These are phyloP conservation scores for Protomyces lactucae-debilis DNA, from an alignment of 1,139 yeast genomes.

Conservation along the genomic window DNA sequence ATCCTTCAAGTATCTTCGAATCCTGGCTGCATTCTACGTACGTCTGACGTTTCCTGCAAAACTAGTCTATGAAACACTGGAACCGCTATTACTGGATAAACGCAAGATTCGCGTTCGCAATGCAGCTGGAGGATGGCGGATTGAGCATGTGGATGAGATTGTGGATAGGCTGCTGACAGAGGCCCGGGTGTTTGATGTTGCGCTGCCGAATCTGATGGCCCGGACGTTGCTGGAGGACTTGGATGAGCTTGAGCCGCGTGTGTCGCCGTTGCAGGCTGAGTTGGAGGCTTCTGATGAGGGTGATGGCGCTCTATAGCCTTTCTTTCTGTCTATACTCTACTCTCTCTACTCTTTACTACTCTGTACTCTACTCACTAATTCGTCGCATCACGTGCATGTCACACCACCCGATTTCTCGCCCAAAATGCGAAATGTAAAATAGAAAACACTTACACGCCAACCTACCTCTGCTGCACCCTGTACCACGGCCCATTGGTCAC, in stretches of 20 bases:
- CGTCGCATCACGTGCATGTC: background rate
- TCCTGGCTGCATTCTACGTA: constrained; percentile 55
- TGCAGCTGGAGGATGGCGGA: constrained; percentile 38
- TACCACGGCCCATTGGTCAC: background rate
- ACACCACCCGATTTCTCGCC: background rate
- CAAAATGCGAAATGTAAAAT: no score
- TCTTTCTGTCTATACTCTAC: no score
- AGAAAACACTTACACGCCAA: no score
- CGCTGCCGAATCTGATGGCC: constrained; percentile 55
- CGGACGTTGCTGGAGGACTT: constrained; percentile 43
- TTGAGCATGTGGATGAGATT: constrained; percentile 56
- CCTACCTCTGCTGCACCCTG: no score
- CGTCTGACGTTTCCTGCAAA: constrained; percentile 49
- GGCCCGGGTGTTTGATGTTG: constrained; percentile 54
- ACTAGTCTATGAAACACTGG: constrained; percentile 50
- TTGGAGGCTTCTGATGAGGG: constrained; percentile 31
- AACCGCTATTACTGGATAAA: constrained; percentile 52
- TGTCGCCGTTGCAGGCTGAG: constrained; percentile 38
- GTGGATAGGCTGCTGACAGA: constrained; percentile 50
- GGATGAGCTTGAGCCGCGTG: constrained; percentile 42
- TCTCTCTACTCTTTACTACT: no score
- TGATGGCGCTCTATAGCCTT: no score
- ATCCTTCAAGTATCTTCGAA: constrained; percentile 60
- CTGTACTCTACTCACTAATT: no score
- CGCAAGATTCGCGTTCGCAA: constrained; percentile 47